These are phyloP conservation scores for Leccinum ochraceum DNA, from an alignment of 768 basidiomycete genomes.

Conservation along the genomic window DNA sequence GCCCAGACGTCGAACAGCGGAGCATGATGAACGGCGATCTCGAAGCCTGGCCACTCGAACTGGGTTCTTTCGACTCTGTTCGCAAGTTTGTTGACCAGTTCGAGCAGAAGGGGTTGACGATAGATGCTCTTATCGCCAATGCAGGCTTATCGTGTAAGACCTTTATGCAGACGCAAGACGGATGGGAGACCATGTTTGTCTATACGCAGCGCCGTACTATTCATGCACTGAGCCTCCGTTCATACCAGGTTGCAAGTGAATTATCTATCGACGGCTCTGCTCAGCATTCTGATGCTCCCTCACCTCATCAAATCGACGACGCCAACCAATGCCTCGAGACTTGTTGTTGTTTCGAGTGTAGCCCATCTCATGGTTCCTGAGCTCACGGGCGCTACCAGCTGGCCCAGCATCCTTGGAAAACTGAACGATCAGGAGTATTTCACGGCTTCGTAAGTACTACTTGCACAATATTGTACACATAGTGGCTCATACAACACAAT, in stretches of 20 bases:
- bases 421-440: constrained; percentile 32
- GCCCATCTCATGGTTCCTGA: constrained; percentile 21
- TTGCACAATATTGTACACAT: background rate
- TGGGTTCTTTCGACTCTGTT: constrained; percentile 36
- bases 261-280: constrained; percentile 36
- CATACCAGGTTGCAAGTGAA: constrained; percentile 33
- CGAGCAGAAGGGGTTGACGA: constrained; percentile 27
- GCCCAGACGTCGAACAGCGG: constrained; percentile 22
- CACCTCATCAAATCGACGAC: constrained; percentile 33
- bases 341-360: constrained; percentile 36
- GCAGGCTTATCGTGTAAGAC: constrained; percentile 24
- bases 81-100: constrained; percentile 31
- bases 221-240: background rate
- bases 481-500: background rate
- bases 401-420: constrained; percentile 30
- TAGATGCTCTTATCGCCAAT: constrained; percentile 35
- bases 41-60: constrained; percentile 37
- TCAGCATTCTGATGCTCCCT: constrained; percentile 38
- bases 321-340: constrained; percentile 23
- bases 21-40: constrained; percentile 7
- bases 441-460: constrained; percentile 23
- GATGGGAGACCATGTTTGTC: constrained; percentile 40
- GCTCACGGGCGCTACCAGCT: constrained; percentile 12
- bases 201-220: background rate
- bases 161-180: constrained; percentile 34